A percentile compares a stretch with the other conserved stretches of the same genome.
These are phyloP conservation scores for Aspergillus heteromorphus DNA, from an alignment of 495 filamentous ascomycete genomes.

Conservation along the genomic window DNA sequence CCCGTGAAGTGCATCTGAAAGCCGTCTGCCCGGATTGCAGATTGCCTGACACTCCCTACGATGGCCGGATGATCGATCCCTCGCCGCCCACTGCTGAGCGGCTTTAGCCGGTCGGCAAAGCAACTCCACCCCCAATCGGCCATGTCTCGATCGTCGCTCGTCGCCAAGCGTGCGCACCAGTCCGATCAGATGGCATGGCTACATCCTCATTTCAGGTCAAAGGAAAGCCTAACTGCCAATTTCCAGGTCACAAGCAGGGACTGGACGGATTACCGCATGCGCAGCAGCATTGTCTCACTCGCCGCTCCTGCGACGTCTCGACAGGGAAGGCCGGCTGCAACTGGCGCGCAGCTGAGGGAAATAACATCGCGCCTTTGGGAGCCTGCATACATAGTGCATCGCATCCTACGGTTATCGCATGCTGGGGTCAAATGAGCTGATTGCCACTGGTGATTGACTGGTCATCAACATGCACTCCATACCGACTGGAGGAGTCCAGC, in stretches of 20 bases:
- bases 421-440: neutral
- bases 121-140: constrained; percentile 5
- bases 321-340: neutral
- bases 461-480: neutral
- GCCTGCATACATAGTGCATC: neutral
- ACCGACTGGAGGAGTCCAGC: neutral
- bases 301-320: neutral
- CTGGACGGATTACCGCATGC: neutral
- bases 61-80: constrained; percentile 3
- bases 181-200: neutral
- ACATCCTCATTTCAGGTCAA: neutral
- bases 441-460: neutral
- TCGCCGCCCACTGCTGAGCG: neutral
- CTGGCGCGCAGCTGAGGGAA: neutral
- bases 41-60: neutral
- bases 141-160: constrained; percentile 1
- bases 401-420: neutral
- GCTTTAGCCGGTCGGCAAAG: constrained; percentile 9
- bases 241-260: neutral
- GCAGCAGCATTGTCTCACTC: neutral
- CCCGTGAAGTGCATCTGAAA: neutral
- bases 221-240: neutral
- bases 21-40: neutral
- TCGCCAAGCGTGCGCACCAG: too few species aligned
- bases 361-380: neutral